phyloP scores from a whole-genome alignment of 495 filamentous ascomycete species.

The Astrocystis sublimbata region DNA sequence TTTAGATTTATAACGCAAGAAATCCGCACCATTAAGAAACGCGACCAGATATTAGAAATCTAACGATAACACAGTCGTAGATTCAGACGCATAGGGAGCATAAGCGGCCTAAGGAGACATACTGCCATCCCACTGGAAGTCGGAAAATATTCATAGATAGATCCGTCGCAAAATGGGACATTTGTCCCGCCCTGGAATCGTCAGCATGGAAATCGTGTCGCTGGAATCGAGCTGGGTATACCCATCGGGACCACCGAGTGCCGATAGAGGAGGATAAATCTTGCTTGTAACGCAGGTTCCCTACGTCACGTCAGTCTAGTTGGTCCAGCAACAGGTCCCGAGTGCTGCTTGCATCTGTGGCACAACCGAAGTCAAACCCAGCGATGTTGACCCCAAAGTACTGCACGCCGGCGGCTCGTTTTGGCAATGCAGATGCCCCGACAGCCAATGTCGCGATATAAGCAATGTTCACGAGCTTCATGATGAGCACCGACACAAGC shows the following conservation, averaged over 20 bases:
- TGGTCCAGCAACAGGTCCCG: not conserved
- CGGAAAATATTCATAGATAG: slow-evolving; percentile 58
- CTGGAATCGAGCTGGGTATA: slow-evolving; percentile 3
- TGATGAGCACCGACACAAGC: no score
- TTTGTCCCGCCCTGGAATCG: slow-evolving; percentile 44
- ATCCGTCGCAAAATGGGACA: slow-evolving; percentile 57
- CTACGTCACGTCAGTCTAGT: slow-evolving; percentile 2
- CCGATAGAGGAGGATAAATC: slow-evolving; percentile 31
- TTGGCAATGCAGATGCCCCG: not conserved
- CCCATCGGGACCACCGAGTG: slow-evolving; percentile 35
- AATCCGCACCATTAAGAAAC: not conserved
- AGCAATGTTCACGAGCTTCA: not conserved
- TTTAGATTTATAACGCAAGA: slow-evolving; percentile 27
- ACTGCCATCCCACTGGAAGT: slow-evolving; percentile 59
- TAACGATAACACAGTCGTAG: no score
- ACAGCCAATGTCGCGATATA: not conserved
- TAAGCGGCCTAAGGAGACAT: slow-evolving; percentile 4
- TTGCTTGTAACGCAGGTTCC: slow-evolving; percentile 33
- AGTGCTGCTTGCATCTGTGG: slow-evolving; percentile 31
- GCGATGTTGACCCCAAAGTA: slow-evolving; percentile 42
- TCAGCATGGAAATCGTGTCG: not conserved
- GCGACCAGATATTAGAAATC: no score
- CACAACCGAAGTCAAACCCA: slow-evolving; percentile 53
- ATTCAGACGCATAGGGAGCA: not conserved
- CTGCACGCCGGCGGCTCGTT: slow-evolving; percentile 11